Base-by-base conservation (phyloP, 73 alveolate genomes). In the Tetrahymena elliotti region DNA sequence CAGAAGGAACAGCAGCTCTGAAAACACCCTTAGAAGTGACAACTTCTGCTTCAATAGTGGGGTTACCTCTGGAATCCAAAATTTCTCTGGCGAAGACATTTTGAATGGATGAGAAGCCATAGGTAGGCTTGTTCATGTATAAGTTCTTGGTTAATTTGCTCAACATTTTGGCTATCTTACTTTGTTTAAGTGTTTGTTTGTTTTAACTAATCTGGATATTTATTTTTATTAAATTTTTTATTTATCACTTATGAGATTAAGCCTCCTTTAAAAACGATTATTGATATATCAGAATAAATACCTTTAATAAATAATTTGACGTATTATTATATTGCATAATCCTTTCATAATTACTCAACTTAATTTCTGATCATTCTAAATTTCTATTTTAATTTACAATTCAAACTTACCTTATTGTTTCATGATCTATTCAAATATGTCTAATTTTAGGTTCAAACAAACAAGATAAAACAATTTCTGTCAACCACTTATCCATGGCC, bases 1-100 rank as follows among this genome's bases (percentile, higher is more conserved):
- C 99, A 93, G 99, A 96, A 16, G 99, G 99, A 93, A 99, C 99
- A 52, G 99, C 99, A 10, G 99, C 99, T 93, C 99, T 97, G 97
- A 97, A 98, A 5, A 95, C 96, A 33, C 97, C 97, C 35, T 84
- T 93, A 54, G 97, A 84, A 93, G 98, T 94, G 9, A 97, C 96
- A 35, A 98, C 98, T 94, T 98, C 99, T 13, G 97, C 99, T 97
- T 98, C 99, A 35, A 98, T 98, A 2, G 99, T 98, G 96, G 99
- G 99, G 97, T 98, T 98, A 52, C 99, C 99, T 94, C 99, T 98
- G 53, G 99, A 96, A 97, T 98, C 99, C 83, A 98, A 95, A 96
- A 98, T 98, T 94, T 98, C 99, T 52, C 99, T 97, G 6, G 99
- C 99, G 84, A 97, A 96, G 96, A 98, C 93, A 93, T 97, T 95